Conservation (phyloP, 1,284 basidiomycete species). For the Ganoderma resinaceum region DNA sequence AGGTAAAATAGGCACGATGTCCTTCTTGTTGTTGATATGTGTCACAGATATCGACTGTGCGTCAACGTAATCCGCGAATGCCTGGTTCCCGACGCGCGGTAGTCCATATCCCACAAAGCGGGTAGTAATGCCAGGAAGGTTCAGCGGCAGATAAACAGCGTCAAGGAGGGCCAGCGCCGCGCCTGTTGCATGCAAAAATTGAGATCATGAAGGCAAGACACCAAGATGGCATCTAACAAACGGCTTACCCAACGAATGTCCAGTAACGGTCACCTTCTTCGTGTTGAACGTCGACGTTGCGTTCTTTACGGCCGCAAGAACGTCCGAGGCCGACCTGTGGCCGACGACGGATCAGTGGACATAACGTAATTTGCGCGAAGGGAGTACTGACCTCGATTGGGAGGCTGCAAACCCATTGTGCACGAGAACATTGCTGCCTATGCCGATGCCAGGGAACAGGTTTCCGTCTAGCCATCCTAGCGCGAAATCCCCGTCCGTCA, state of each 20-base stretch:
- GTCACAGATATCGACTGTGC: conserved; percentile 39
- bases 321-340: conserved; percentile 40
- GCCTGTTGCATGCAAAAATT: conserved; percentile 31
- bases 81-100: conserved; percentile 69
- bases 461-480: conserved; percentile 34
- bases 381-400: conserved; percentile 54
- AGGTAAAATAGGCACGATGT: conserved; percentile 38
- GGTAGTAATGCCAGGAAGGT: conserved; percentile 48
- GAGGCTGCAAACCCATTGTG: conserved; percentile 63
- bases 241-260: conserved; percentile 48
- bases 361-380: not conserved
- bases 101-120: conserved; percentile 54
- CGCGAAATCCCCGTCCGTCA: conserved; percentile 44
- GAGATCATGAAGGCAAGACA: not conserved
- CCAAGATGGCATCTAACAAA: conserved; percentile 29
- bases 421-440: conserved; percentile 52
- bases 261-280: conserved; percentile 44
- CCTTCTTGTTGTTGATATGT: conserved; percentile 42
- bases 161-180: conserved; percentile 57
- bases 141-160: conserved; percentile 52
- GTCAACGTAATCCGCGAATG: conserved; percentile 66
- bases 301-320: conserved; percentile 46
- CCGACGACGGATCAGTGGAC: not conserved
- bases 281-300: conserved; percentile 39
- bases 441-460: conserved; percentile 66